A percentile compares a stretch with the other conserved stretches of the same genome.
Evolutionary conservation across 257 asterid species (phyloP).

Genomic region (Ophiorrhiza pumila): DNA sequence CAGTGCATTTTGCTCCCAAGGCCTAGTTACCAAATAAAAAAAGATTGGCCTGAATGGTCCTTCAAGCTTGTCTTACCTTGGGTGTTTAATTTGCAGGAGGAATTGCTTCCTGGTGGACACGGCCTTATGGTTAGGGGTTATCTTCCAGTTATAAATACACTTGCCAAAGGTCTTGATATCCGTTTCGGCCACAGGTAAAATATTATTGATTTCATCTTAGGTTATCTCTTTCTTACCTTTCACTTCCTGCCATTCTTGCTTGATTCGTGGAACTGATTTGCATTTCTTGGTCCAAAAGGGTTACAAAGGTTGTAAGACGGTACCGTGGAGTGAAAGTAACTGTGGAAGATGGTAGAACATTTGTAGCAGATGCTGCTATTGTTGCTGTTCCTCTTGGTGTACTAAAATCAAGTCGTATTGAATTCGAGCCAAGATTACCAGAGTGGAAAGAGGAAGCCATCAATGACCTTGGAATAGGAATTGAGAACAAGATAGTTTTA

Average conservation of each 20-base stretch:
- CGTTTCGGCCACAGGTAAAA: conserved; percentile 76
- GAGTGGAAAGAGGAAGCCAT: conserved; percentile 96
- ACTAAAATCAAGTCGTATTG: conserved; percentile 60
- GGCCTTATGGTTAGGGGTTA: conserved; percentile 99
- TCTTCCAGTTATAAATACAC: conserved; percentile 84
- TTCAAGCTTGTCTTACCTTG: not conserved
- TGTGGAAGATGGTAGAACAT: conserved; percentile 77
- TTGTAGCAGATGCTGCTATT: conserved; percentile 92
- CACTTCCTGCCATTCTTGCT: not conserved
- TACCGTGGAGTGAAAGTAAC: conserved; percentile 79
- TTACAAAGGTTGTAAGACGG: conserved; percentile 67
- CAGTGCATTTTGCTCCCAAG: not conserved
- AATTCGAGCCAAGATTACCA: conserved; percentile 86
- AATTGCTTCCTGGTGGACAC: conserved; percentile 96
- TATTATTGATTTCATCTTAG: not conserved
- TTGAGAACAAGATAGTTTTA: conserved; percentile 90
- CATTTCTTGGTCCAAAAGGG: conserved; percentile 40
- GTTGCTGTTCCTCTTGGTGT: conserved; percentile 90
- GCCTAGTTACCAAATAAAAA: not conserved
- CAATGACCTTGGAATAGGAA: conserved; percentile 78
- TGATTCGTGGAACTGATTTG: not conserved
- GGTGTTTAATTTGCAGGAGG: conserved; percentile 52
- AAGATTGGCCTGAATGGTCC: not conserved
- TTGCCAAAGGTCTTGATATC: conserved; percentile 91
- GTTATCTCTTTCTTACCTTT: not conserved